Base-by-base conservation (phyloP, 2,329 filamentous ascomycete species). In the Anisogramma anomala region DNA sequence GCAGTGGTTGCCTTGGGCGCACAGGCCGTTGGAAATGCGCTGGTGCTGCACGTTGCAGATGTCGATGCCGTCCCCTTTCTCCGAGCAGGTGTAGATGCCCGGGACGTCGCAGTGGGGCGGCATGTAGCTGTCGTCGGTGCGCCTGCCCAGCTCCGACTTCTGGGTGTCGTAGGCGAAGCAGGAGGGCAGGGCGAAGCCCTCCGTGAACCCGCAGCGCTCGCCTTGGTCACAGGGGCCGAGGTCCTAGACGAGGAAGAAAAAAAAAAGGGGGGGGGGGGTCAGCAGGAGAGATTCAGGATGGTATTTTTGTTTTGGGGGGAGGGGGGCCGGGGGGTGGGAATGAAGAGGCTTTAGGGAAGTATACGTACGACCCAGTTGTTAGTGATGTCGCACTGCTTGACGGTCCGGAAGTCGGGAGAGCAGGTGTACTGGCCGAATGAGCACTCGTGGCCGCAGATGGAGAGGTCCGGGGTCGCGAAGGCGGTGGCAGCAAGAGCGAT, bases 11-110 rank as follows among this genome's bases (percentile, higher is more conserved):
- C 33, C 36, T 2, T 15, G 18, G 9, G 43, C 43, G 43, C 46
- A 48, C 10, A 3, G n/a, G 8, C 46, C 46, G 26, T 48, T 48
- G 31, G 43, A 32, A 22, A 46, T 26, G 11, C 43, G 33, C 38
- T 48, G 43, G 41, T 46, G 34, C 46, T 43, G 37, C 4, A 25
- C 4, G 32, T 47, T 45, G 43, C 46, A 48, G 25, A 48, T 43
- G 23, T 44, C 15, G 32, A 48, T 48, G 31, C 41, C 43, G 15
- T 9, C 13, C 11, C 30, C 5, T n/a, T 41, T 34, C 3, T 11
- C 6, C 10, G 33, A 41, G 38, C 46, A 48, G 3, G 37, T 11
- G 38, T 48, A 48, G 3, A 43, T 43, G 31, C 46, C 46, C 1
- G 46, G 46, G 27, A 23, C 28, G 23, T 28, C 3, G 33, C 43